Evolutionary conservation across 2,329 filamentous ascomycete species (phyloP).

Genomic region (Penicillium sp.): DNA sequence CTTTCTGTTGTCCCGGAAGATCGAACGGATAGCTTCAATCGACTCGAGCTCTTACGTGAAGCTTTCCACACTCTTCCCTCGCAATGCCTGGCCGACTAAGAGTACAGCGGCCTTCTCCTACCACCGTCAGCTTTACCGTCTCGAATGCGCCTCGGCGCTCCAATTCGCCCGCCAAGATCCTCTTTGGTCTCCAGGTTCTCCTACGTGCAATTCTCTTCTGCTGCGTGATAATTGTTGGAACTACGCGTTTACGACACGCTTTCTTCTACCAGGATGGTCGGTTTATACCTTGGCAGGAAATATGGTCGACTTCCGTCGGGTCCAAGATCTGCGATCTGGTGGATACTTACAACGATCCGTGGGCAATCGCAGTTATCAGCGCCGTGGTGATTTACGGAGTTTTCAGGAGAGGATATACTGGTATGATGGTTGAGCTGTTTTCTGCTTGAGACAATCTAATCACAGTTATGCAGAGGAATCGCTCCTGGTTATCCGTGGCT

Average conservation of each 20-base stretch:
- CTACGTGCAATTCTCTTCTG: constrained; percentile 46
- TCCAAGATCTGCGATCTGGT: constrained; percentile 34
- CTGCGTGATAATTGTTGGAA: constrained; percentile 38
- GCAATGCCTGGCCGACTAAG: constrained; percentile 59
- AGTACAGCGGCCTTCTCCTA: constrained; percentile 65
- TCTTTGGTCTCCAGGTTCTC: constrained; percentile 46
- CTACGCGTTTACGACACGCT: constrained; percentile 33
- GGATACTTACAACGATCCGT: constrained; percentile 43
- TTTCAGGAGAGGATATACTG: constrained; percentile 51
- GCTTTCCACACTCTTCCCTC: not conserved
- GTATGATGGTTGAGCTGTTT: constrained; percentile 30
- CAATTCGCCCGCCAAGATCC: constrained; percentile 47
- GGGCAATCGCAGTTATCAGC: constrained; percentile 41
- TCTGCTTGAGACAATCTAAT: not conserved
- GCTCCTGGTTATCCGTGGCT: constrained; percentile 78
- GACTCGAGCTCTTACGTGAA: not conserved
- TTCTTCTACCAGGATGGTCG: constrained; percentile 27
- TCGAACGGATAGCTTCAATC: constrained; percentile 2
- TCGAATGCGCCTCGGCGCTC: constrained; percentile 66
- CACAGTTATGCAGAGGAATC: constrained; percentile 67
- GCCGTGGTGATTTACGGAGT: constrained; percentile 45
- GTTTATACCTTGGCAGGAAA: constrained; percentile 28
- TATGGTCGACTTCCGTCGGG: constrained; percentile 38
- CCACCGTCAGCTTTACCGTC: constrained; percentile 88
- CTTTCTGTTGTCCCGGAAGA: constrained; percentile 3